phyloP scores from a whole-genome alignment of 2,329 filamentous ascomycete genomes.

The Trichocomaceae sp. region DNA sequence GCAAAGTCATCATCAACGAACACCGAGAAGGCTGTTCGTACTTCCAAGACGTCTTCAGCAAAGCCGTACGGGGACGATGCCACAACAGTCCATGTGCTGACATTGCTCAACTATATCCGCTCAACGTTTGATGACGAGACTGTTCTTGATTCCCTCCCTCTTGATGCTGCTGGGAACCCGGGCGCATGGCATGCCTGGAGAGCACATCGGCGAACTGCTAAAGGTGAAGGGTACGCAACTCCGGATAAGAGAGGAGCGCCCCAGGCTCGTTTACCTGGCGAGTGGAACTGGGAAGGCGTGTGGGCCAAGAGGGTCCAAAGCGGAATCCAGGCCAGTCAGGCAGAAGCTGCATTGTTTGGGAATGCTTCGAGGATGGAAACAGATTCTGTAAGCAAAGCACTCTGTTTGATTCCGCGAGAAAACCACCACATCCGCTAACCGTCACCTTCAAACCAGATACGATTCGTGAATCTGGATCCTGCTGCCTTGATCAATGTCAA shows the following conservation, averaged over 20 bases:
- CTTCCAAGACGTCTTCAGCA: conserved; percentile 14
- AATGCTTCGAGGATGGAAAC: conserved; percentile 51
- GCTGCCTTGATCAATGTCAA: conserved; percentile 28
- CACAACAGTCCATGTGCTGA: conserved; percentile 51
- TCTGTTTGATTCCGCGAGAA: background rate
- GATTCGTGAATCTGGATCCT: conserved; percentile 34
- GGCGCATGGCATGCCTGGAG: conserved; percentile 94
- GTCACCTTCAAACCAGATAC: conserved; percentile 27
- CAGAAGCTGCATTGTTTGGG: conserved; percentile 74
- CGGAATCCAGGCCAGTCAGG: conserved; percentile 67
- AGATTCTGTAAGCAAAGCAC: conserved; percentile 58
- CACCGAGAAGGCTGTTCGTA: background rate
- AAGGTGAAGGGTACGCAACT: conserved; percentile 17
- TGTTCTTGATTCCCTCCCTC: conserved; percentile 69
- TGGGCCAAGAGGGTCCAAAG: conserved; percentile 86
- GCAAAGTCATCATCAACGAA: background rate
- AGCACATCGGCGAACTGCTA: conserved; percentile 53
- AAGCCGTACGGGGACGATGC: conserved; percentile 22
- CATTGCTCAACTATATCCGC: conserved; percentile 72
- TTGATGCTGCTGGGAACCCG: conserved; percentile 78
- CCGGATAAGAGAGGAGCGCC: conserved; percentile 40
- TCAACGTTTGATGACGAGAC: conserved; percentile 71
- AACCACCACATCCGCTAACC: conserved; percentile 10
- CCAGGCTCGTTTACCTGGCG: conserved; percentile 56
- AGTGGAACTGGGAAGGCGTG: conserved; percentile 98